phyloP scores from a whole-genome alignment of 164 flowering plant species.

The Taxillus chinensis region DNA sequence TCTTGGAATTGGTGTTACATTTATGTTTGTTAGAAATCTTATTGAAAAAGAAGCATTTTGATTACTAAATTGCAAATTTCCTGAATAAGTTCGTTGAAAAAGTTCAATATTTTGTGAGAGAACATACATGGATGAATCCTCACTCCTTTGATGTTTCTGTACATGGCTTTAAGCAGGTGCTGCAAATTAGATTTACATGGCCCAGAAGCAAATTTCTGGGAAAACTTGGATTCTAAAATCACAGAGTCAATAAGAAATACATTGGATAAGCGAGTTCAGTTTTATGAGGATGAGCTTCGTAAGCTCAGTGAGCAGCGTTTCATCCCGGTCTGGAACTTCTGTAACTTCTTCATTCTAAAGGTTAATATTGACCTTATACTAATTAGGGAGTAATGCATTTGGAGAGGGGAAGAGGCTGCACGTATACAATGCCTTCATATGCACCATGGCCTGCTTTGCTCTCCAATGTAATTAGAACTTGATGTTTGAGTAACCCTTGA shows the following conservation, averaged over 20 bases:
- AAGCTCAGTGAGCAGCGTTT: constrained; percentile 90
- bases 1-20: not conserved
- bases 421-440: no score
- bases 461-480: no score
- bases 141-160: constrained; percentile 1
- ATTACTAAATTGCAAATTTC: not conserved
- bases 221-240: constrained; percentile 77
- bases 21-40: not conserved
- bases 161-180: constrained; percentile 46
- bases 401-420: no score
- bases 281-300: constrained; percentile 97
- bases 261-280: constrained; percentile 83
- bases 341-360: constrained; percentile 92
- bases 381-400: no score
- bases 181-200: constrained; percentile 83
- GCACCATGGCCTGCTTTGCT: no score
- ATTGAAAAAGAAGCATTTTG: not conserved
- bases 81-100: no score
- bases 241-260: constrained; percentile 80
- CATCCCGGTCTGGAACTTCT: constrained; percentile 94
- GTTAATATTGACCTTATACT: constrained; percentile 17
- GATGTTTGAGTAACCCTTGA: no score
- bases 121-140: not conserved
- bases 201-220: constrained; percentile 84
- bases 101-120: no score